These are phyloP conservation scores for Globisporangium perplexum DNA, from an alignment of 352 stramenopile genomes.

Conservation along the genomic window DNA sequence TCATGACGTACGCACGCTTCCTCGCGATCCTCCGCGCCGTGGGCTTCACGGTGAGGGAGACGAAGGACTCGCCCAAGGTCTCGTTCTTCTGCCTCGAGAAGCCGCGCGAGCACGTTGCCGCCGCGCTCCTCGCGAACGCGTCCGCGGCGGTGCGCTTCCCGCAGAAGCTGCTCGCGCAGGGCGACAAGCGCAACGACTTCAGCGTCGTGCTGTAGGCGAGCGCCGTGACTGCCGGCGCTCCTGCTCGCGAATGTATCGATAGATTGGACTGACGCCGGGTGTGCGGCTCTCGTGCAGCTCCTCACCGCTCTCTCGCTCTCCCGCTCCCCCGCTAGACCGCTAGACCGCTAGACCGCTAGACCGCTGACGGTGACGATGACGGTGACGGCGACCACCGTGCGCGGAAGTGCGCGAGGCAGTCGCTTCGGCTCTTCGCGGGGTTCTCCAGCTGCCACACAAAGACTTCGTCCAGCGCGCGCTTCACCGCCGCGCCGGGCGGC, in stretches of 20 bases:
- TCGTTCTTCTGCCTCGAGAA: conserved; percentile 79
- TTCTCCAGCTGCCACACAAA: conserved; percentile 59
- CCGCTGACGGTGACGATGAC: too few relatives aligned
- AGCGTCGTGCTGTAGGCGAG: conserved; percentile 44
- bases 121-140: conserved; percentile 8
- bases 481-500: conserved; percentile 51
- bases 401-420: conserved; percentile 42
- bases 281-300: too few relatives aligned
- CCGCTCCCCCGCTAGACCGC: too few relatives aligned
- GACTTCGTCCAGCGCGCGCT: conserved; percentile 47
- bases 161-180: conserved; percentile 35
- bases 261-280: neutral
- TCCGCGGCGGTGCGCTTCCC: conserved; percentile 24
- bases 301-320: neutral
- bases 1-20: conserved; percentile 72
- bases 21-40: conserved; percentile 59
- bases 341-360: too few relatives aligned
- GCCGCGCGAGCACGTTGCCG: conserved; percentile 13
- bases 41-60: conserved; percentile 60
- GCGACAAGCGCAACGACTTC: conserved; percentile 65
- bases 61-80: conserved; percentile 76
- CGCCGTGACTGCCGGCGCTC: neutral
- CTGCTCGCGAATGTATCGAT: neutral
- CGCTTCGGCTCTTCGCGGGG: conserved; percentile 42
- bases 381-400: neutral